A percentile compares a stretch with the other conserved stretches of the same genome.
phyloP scores from a whole-genome alignment of 441 rosid species.

The Arabidopsis lyrata region DNA sequence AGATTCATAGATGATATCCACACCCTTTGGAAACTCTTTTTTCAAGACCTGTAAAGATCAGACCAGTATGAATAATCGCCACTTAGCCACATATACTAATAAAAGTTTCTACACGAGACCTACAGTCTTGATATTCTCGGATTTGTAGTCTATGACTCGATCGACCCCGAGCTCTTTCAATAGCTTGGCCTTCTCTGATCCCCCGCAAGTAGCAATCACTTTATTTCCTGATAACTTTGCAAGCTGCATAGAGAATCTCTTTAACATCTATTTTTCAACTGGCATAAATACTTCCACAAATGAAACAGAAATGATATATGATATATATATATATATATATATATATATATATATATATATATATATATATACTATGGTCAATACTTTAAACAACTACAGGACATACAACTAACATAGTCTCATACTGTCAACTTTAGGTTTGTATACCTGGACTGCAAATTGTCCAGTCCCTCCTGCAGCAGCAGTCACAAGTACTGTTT shows the following conservation, averaged over 20 bases:
- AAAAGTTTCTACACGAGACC: conserved; percentile 31
- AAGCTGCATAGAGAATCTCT: conserved; percentile 61
- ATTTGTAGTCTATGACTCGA: conserved; percentile 87
- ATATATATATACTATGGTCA: too few species aligned
- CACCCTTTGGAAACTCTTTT: conserved; percentile 86
- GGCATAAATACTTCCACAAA: not conserved
- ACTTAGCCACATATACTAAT: not conserved
- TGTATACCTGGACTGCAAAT: conserved; percentile 92
- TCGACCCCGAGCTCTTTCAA: conserved; percentile 87
- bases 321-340: too few species aligned
- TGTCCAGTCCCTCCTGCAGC: conserved; percentile 99
- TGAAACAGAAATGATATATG: conserved; percentile 5
- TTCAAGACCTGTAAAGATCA: conserved; percentile 67
- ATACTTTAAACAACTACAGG: not conserved
- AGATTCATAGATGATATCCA: conserved; percentile 89
- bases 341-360: too few species aligned
- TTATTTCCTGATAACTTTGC: conserved; percentile 89
- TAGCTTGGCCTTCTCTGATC: conserved; percentile 80
- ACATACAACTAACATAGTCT: conserved; percentile 2
- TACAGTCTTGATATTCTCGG: conserved; percentile 87
- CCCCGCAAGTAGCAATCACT: conserved; percentile 97
- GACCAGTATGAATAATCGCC: not conserved
- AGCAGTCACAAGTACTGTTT: conserved; percentile 93
- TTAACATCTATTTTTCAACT: not conserved
- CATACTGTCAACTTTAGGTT: not conserved